These are phyloP conservation scores for Withania somnifera DNA, from an alignment of 305 asterid species.

Conservation along the genomic window DNA sequence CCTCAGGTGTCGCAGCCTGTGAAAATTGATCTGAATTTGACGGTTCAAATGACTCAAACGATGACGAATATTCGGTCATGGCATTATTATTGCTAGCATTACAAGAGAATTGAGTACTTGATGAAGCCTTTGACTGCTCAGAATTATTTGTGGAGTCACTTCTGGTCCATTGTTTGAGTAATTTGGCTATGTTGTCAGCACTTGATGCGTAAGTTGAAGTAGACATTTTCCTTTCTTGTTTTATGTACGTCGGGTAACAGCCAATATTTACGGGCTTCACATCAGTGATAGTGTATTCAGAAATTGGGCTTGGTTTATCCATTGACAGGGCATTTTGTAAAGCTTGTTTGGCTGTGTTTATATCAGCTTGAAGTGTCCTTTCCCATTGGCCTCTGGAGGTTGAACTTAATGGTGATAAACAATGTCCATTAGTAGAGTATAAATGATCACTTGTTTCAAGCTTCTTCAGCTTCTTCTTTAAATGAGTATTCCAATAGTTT, in stretches of 20 bases:
- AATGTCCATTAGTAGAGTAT: not conserved
- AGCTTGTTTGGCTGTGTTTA: constrained; percentile 81
- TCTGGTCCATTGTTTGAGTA: constrained; percentile 56
- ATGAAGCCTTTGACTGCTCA: constrained; percentile 28
- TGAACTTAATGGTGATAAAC: constrained; percentile 21
- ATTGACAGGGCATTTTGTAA: constrained; percentile 57
- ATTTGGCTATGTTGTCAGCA: constrained; percentile 62
- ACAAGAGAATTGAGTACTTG: constrained; percentile 33
- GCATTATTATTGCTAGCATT: constrained; percentile 3
- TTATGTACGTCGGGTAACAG: not conserved
- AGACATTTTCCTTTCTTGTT: not conserved
- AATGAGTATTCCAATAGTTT: constrained; percentile 77
- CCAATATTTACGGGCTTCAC: not conserved
- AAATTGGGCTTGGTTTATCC: constrained; percentile 9
- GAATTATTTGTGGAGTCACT: constrained; percentile 12
- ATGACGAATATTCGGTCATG: not conserved
- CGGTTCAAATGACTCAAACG: constrained; percentile 8
- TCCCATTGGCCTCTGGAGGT: constrained; percentile 79
- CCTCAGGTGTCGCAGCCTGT: constrained; percentile 38
- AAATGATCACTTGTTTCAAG: constrained; percentile 16
- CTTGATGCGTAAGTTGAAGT: constrained; percentile 50
- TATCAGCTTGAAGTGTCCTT: constrained; percentile 59
- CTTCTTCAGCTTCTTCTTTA: constrained; percentile 58
- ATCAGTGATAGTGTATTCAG: not conserved
- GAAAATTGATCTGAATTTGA: constrained; percentile 43